These are phyloP conservation scores for Rhynchosporium agropyri DNA, from an alignment of 2,329 filamentous ascomycete genomes.

Conservation along the genomic window DNA sequence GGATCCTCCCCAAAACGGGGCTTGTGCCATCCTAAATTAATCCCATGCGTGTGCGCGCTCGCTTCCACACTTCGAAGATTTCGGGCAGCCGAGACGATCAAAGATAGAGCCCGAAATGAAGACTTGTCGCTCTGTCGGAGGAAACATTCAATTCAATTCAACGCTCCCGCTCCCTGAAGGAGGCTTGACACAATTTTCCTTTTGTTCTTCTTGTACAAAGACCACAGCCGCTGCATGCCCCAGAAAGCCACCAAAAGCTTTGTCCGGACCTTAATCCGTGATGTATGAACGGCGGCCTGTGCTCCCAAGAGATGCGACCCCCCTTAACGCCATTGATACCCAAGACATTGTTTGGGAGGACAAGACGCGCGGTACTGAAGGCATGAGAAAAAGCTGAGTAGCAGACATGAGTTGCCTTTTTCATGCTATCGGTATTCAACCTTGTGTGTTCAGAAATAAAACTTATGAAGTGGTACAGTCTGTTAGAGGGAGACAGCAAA, in stretches of 20 bases:
- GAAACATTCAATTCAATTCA: conserved; percentile 12
- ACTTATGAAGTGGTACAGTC: background rate
- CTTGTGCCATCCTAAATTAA: conserved; percentile 14
- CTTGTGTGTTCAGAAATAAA: background rate
- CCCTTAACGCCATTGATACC: conserved; percentile 33
- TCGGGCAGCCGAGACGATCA: conserved; percentile 11
- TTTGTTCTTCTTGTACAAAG: conserved; percentile 15
- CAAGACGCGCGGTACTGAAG: conserved; percentile 15
- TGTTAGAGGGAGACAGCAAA: conserved; percentile 1
- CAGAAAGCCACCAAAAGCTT: conserved; percentile 10
- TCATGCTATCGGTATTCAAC: background rate
- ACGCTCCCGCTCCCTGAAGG: conserved; percentile 11
- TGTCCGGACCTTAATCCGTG: conserved; percentile 24
- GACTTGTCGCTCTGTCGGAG: conserved; percentile 28
- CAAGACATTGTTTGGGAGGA: conserved; percentile 18
- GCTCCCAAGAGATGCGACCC: conserved; percentile 23
- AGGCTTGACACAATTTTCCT: background rate
- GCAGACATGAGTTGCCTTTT: background rate
- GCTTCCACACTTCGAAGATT: conserved; percentile 22
- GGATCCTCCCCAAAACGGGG: conserved; percentile 15
- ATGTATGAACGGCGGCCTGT: conserved; percentile 20
- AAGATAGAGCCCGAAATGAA: conserved; percentile 21
- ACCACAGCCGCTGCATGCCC: conserved; percentile 17
- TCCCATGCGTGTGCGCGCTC: conserved; percentile 21
- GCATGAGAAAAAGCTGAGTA: background rate